These are phyloP conservation scores for Coleophoma eucalyptorum DNA, from an alignment of 2,329 filamentous ascomycete species.

Conservation along the genomic window DNA sequence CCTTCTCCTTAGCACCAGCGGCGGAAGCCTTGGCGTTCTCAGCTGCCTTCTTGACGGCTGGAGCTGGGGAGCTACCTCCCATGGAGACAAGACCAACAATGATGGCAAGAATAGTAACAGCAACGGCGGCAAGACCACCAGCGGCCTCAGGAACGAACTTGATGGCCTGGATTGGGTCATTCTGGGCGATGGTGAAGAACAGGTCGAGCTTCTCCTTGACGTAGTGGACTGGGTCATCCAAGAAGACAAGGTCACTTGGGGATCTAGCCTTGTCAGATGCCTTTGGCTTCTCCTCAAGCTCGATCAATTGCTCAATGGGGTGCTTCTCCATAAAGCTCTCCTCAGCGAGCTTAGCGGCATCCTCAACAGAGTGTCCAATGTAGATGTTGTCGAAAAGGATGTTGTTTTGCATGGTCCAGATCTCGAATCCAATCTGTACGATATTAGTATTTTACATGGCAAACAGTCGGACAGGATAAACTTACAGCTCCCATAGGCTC, in stretches of 20 bases:
- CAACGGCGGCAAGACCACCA: conserved; percentile 68
- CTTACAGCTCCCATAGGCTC: conserved; percentile 96
- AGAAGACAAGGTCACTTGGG: conserved; percentile 78
- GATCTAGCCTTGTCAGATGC: conserved; percentile 54
- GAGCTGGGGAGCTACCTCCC: conserved; percentile 63
- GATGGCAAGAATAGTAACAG: conserved; percentile 67
- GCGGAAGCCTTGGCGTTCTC: conserved; percentile 64
- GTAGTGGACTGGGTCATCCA: conserved; percentile 83
- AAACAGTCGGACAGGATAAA: conserved; percentile 24
- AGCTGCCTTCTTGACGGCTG: conserved; percentile 71
- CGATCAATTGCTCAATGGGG: conserved; percentile 73
- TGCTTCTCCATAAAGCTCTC: conserved; percentile 92
- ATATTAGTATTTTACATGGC: conserved; percentile 10
- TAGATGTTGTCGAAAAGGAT: conserved; percentile 99
- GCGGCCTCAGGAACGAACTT: conserved; percentile 90
- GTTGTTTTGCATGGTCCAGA: conserved; percentile 99
- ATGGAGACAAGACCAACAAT: conserved; percentile 63
- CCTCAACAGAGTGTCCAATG: conserved; percentile 93
- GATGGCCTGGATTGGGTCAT: conserved; percentile 77
- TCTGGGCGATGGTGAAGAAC: conserved; percentile 79
- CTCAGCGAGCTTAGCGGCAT: conserved; percentile 82
- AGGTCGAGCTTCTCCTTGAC: conserved; percentile 90
- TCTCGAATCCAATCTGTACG: conserved; percentile 87
- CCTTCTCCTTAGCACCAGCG: conserved; percentile 74
- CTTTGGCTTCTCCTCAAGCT: conserved; percentile 79